Evolutionary conservation across 75 land plant genomes (phyloP), one percentile per base, ranked within the genome.

Genomic region (Selaginella tamariscina): DNA sequence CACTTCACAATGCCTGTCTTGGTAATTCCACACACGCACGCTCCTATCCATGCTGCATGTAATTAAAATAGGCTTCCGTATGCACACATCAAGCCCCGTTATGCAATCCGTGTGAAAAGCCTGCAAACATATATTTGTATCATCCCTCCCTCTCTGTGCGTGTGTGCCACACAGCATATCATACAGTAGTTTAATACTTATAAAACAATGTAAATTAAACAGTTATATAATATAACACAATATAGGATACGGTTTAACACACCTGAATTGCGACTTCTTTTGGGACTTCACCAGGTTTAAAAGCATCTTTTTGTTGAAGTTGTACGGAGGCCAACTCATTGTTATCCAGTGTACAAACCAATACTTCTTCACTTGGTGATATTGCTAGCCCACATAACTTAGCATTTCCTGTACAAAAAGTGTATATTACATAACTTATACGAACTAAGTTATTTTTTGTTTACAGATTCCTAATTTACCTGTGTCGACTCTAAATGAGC

Each of bases 21-120:
- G 26, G 31, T 75, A 75, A 55, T 75, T 75, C 78, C 78, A 75
- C 1, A 75, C 68, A 15, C 78, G 57, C 18, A 75, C 1, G 26
- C 69, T 71, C 30, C 70, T 75, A 57, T 75, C 78, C 27, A 56
- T n/a, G 66, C 78, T 56, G 24, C 74, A 75, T 54, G 78, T 71
- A 18, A 72, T 73, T 54, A 75, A 54, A 23, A 75, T 71, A 11
- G 78, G 78, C 27, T 72, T 56, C 65, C 78, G 60, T 23, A 71
- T 31, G 32, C 78, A 75, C 30, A 75, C 68, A 24, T 67, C 68
- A 59, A 75, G 54, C 32, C 78, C 78, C 1, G 78, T 71, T 31
- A 75, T 59, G 26, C 49, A 39, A 24, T 56, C 73, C 32, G 67
- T 18, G 29, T 75, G 78, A 32, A 65, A 75, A 31, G 68, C 69